Evolutionary conservation across 108 stramenopile genomes (phyloP), one percentile per base, ranked within the genome.

Genomic region (Nitzschia inconspicua): DNA sequence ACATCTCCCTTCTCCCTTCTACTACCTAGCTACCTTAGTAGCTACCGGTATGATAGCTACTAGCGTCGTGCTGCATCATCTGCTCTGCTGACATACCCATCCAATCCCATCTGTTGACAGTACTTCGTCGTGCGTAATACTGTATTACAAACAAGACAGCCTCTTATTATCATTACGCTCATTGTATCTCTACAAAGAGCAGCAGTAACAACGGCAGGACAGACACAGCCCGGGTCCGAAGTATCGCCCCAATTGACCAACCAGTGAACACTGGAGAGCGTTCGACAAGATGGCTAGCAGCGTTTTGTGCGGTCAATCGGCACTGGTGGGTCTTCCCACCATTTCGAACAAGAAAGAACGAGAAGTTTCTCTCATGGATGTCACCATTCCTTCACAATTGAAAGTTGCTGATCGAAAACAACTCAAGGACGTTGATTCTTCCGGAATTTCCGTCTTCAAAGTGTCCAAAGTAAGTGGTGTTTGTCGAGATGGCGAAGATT

Each of bases 391-490:
- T 13, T 32, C 53, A n/a, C 35, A 54, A 23, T 32, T 35, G 9
- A 54, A 36, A 36, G 22, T 36, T 3, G 34, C 26, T 20, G 50
- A 41, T 32, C 62, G 65, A 13, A 69, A 66, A 66, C n/a, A 37
- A 16, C 50, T 63, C 16, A 63, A 57, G 20, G 19, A 25, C 9
- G 44, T 43, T 30, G 10, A 34, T 3, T 25, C 27, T 8, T 16
- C 18, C 18, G 76, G 76, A 34, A 58, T 77, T 11, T 68, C 71
- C 32, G 88, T 85, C 2, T 84, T 67, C 51, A 89, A 89, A 63
- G 80, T 89, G 6, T 67, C 73, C 55, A 89, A 89, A 84, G 87
- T 85, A 59, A 20, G 84, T 64, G n/a, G 10, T n/a, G 1, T 25
- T 53, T 53, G 41, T 29, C 46, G 51, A 37, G 19, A 19, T 16